These are phyloP conservation scores for Hypholoma fasciculare DNA, from an alignment of 768 basidiomycete species.

Conservation along the genomic window DNA sequence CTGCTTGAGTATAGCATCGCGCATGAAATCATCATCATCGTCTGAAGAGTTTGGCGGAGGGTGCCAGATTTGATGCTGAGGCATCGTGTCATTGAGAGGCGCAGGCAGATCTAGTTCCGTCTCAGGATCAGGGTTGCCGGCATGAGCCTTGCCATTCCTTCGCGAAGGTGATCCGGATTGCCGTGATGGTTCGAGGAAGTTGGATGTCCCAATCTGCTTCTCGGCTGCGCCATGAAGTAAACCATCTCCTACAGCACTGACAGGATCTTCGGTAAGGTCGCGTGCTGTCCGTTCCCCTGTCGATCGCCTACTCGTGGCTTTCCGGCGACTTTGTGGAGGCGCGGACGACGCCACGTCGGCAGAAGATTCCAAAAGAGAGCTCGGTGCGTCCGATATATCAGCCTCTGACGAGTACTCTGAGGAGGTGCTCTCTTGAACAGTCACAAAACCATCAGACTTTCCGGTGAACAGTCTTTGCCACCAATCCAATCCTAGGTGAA, in stretches of 20 bases:
- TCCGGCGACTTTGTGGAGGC: slow-evolving; percentile 2
- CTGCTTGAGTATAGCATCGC: slow-evolving; percentile 11
- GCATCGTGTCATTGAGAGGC: neutral
- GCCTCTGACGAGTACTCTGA: slow-evolving; percentile 20
- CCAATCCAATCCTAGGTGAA: slow-evolving; percentile 34
- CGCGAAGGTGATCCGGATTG: slow-evolving; percentile 1
- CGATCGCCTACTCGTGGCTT: neutral
- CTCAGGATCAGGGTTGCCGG: neutral
- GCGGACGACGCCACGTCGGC: neutral
- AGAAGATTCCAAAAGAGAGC: slow-evolving; percentile 20
- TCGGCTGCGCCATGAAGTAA: no score
- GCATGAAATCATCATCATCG: slow-evolving; percentile 26
- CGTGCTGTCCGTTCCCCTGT: neutral
- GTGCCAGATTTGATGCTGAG: slow-evolving; percentile 55
- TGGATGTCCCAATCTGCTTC: slow-evolving; percentile 3
- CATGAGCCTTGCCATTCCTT: neutral
- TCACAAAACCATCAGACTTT: slow-evolving; percentile 16
- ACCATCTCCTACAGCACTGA: no score
- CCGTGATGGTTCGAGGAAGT: slow-evolving; percentile 7
- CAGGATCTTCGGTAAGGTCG: no score
- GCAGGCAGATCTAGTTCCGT: neutral
- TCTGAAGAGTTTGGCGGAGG: slow-evolving; percentile 50
- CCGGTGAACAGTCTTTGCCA: slow-evolving; percentile 30
- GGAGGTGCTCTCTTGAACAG: slow-evolving; percentile 20
- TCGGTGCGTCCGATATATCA: slow-evolving; percentile 20